These are phyloP conservation scores for Rhodotorula sp. DNA, from an alignment of 1,284 basidiomycete species.

Conservation along the genomic window DNA sequence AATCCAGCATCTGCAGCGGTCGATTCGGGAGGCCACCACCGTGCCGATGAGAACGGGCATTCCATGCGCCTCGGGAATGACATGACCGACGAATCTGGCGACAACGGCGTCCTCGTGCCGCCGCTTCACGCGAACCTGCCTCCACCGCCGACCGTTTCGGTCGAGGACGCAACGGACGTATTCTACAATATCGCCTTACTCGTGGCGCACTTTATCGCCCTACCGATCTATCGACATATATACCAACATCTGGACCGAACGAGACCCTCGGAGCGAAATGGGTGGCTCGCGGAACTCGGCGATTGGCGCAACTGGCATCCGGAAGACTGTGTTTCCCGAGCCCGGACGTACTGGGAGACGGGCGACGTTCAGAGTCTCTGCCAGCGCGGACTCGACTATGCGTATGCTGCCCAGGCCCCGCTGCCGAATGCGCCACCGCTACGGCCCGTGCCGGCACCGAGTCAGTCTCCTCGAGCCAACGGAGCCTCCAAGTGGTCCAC, in stretches of 20 bases:
- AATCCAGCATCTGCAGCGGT: slow-evolving; percentile 2
- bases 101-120: background rate
- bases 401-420: background rate
- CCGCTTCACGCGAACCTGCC: slow-evolving; percentile 5
- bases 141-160: slow-evolving; percentile 2
- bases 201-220: slow-evolving; percentile 26
- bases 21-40: slow-evolving; percentile 14
- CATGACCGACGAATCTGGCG: too few relatives aligned
- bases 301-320: slow-evolving; percentile 34
- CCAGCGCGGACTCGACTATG: slow-evolving; percentile 13
- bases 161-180: slow-evolving; percentile 14
- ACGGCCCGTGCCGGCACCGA: too few relatives aligned
- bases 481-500: too few relatives aligned
- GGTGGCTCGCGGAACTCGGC: slow-evolving; percentile 15
- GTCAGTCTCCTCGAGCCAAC: too few relatives aligned
- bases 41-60: too few relatives aligned
- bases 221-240: slow-evolving; percentile 21
- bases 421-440: background rate
- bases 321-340: background rate
- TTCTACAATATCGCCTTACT: slow-evolving; percentile 25
- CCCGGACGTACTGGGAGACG: slow-evolving; percentile 27
- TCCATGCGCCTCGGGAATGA: too few relatives aligned
- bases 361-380: slow-evolving; percentile 24
- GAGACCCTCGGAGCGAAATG: background rate
- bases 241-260: background rate